Percentiles rank a stretch among this genome's conserved stretches.
Conservation (phyloP, 2,329 filamentous ascomycete species). For the Canariomyces notabilis region DNA sequence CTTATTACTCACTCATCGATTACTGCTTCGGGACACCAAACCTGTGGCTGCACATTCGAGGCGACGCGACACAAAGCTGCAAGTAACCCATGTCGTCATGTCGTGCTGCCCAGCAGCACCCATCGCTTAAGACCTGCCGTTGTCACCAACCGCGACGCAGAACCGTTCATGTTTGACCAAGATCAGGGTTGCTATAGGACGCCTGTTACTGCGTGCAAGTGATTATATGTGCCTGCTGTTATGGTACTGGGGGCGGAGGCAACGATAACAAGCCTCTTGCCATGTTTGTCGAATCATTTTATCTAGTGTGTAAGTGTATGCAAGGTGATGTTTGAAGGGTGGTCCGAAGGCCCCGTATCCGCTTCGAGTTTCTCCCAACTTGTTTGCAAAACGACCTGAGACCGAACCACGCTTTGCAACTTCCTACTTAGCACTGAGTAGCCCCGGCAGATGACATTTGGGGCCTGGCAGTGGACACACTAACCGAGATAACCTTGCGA, state of each 20-base stretch:
- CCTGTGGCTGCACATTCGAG: conserved; percentile 6
- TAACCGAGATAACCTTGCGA: too few relatives aligned
- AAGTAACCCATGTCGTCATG: conserved; percentile 3
- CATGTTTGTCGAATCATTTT: conserved; percentile 20
- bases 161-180: conserved; percentile 18
- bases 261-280: conserved; percentile 8
- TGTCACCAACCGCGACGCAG: conserved; percentile 11
- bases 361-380: background rate
- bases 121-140: conserved; percentile 20
- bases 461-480: too few relatives aligned
- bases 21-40: conserved; percentile 7
- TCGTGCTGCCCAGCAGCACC: conserved; percentile 15
- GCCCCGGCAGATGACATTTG: conserved; percentile 14
- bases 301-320: conserved; percentile 9
- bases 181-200: conserved; percentile 18
- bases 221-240: conserved; percentile 25
- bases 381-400: conserved; percentile 4
- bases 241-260: conserved; percentile 23
- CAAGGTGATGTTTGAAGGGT: conserved; percentile 16
- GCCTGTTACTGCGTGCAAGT: conserved; percentile 17
- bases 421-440: background rate
- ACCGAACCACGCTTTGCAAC: conserved; percentile 1
- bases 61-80: conserved; percentile 1
- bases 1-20: conserved; percentile 2
- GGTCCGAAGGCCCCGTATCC: conserved; percentile 22